A percentile compares a stretch with the other conserved stretches of the same genome.
Conservation (phyloP, 257 asterid species). For the Plantago ovata region DNA sequence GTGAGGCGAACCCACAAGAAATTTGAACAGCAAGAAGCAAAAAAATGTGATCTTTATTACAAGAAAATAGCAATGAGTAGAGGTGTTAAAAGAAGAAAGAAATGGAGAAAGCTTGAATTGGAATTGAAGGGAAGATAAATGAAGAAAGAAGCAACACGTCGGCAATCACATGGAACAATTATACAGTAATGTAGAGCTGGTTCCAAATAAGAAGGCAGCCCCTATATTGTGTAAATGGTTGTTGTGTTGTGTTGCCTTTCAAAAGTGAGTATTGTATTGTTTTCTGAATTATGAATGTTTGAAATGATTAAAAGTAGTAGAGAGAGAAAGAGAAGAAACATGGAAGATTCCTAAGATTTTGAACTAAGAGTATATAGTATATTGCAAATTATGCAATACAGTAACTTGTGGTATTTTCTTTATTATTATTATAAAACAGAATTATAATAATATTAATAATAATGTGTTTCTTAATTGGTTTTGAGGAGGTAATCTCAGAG, state of each 20-base stretch:
- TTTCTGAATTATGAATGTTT: too few relatives aligned
- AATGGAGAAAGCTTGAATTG: slow-evolving; percentile 22
- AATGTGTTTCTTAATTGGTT: not conserved
- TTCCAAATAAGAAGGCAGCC: slow-evolving; percentile 33
- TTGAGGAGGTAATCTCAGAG: not conserved
- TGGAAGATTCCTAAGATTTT: slow-evolving; percentile 8
- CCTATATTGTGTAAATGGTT: slow-evolving; percentile 31
- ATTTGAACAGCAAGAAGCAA: slow-evolving; percentile 16
- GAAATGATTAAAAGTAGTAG: slow-evolving; percentile 25
- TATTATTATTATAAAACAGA: too few relatives aligned
- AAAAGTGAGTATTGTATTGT: too few relatives aligned
- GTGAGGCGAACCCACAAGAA: slow-evolving; percentile 2
- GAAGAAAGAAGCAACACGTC: not conserved
- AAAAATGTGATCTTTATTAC: slow-evolving; percentile 3
- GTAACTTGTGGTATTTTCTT: not conserved
- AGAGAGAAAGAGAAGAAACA: slow-evolving; percentile 27
- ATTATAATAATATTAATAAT: too few relatives aligned
- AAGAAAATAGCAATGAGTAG: too few relatives aligned
- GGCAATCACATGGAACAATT: slow-evolving; percentile 31
- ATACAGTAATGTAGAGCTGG: slow-evolving; percentile 18
- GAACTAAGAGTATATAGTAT: too few relatives aligned
- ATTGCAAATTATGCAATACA: not conserved
- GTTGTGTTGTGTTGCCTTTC: slow-evolving; percentile 23
- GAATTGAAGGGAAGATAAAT: slow-evolving; percentile 23
- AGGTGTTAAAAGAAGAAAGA: not conserved